phyloP scores from a whole-genome alignment of 352 stramenopile species.

The Phytophthora pisi region DNA sequence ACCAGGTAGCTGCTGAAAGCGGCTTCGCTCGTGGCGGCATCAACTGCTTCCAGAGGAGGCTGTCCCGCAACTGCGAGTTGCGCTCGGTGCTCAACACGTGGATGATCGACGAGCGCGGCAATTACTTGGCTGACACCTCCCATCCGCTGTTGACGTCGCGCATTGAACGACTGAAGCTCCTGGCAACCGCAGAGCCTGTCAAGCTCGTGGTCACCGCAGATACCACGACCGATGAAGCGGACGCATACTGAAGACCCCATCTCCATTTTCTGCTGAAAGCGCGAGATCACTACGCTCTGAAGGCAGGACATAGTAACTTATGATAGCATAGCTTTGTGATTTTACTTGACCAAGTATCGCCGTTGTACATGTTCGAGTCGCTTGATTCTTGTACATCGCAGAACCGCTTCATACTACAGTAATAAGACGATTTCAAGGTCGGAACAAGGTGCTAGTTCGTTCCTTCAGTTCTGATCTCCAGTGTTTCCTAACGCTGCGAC shows the following conservation, averaged over 20 bases:
- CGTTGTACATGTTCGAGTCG: too few relatives aligned
- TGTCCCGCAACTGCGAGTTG: slow-evolving; percentile 77
- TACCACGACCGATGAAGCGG: neutral
- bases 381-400: too few relatives aligned
- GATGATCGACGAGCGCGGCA: slow-evolving; percentile 81
- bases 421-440: too few relatives aligned
- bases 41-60: slow-evolving; percentile 71
- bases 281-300: neutral
- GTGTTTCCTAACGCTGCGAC: too few relatives aligned
- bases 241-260: neutral
- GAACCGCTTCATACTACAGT: too few relatives aligned
- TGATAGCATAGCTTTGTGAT: slow-evolving; percentile 1
- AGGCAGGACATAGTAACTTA: neutral
- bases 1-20: slow-evolving; percentile 71
- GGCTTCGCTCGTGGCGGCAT: slow-evolving; percentile 76
- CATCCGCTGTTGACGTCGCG: slow-evolving; percentile 80
- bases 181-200: slow-evolving; percentile 34
- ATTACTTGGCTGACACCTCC: slow-evolving; percentile 82
- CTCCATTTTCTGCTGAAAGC: neutral
- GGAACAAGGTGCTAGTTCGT: too few relatives aligned
- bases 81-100: slow-evolving; percentile 57
- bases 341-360: too few relatives aligned
- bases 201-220: slow-evolving; percentile 10
- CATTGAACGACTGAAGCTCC: slow-evolving; percentile 66
- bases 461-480: too few relatives aligned